Evolutionary conservation across 1,284 basidiomycete species (phyloP).

Genomic region (Puccinia horiana): DNA sequence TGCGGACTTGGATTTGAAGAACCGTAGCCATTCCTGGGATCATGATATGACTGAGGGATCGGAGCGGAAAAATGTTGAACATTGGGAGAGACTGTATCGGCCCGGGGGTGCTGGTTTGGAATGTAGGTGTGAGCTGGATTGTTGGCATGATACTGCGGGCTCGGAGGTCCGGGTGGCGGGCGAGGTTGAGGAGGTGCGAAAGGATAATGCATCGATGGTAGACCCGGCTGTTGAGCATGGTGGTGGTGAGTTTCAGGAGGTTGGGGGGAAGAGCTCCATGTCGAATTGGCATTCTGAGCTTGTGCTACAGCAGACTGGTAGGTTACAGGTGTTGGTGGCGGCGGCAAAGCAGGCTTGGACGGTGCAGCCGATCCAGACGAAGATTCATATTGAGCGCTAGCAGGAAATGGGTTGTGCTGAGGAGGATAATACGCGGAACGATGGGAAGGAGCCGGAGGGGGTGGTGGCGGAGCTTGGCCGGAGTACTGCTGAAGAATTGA

Average conservation of each 20-base stretch:
- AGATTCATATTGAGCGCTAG: slow-evolving; percentile 8
- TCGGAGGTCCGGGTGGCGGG: slow-evolving; percentile 25
- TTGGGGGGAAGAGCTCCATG: slow-evolving; percentile 37
- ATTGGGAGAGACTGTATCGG: background rate
- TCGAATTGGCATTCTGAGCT: slow-evolving; percentile 44
- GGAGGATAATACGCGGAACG: slow-evolving; percentile 55
- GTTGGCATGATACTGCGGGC: slow-evolving; percentile 28
- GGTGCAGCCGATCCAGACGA: background rate
- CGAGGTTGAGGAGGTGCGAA: background rate
- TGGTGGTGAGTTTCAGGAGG: slow-evolving; percentile 54
- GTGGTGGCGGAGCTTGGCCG: slow-evolving; percentile 38
- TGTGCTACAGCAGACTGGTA: slow-evolving; percentile 49
- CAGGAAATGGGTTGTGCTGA: background rate
- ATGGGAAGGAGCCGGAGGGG: slow-evolving; percentile 60
- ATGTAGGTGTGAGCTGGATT: background rate
- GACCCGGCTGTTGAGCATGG: slow-evolving; percentile 14
- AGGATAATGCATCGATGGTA: background rate
- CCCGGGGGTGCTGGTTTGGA: slow-evolving; percentile 1
- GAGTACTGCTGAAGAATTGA: slow-evolving; percentile 50
- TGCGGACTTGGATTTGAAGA: background rate
- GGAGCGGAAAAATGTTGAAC: background rate
- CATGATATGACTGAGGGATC: background rate
- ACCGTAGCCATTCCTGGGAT: slow-evolving; percentile 5
- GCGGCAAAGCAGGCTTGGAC: slow-evolving; percentile 49
- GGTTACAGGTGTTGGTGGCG: slow-evolving; percentile 51